These are phyloP conservation scores for Carex kokanica DNA, from an alignment of 176 grass and related monocot species.

Conservation along the genomic window DNA sequence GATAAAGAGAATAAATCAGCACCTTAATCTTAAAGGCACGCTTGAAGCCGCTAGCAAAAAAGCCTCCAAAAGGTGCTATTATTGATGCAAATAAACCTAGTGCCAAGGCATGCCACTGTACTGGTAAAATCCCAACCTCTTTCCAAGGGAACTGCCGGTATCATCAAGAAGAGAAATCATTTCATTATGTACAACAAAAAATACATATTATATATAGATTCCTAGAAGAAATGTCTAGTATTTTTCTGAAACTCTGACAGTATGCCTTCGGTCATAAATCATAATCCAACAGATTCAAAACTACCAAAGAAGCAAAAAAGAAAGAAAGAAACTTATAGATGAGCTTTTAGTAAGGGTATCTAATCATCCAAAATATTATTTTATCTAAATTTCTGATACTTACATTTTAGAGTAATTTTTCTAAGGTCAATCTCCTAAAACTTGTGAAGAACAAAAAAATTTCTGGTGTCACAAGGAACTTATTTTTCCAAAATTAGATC, in stretches of 20 bases:
- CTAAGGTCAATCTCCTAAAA: background rate
- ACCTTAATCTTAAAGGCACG: slow-evolving; percentile 98
- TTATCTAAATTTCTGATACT: background rate
- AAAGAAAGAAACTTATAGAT: background rate
- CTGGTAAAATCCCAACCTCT: slow-evolving; percentile 76
- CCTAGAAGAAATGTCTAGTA: background rate
- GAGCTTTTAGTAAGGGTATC: background rate
- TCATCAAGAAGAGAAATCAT: slow-evolving; percentile 32
- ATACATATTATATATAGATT: background rate
- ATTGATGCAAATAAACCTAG: slow-evolving; percentile 98
- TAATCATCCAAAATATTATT: background rate
- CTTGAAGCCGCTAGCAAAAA: slow-evolving; percentile 98
- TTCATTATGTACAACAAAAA: background rate
- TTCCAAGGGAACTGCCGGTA: slow-evolving; percentile 74
- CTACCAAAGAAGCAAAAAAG: background rate
- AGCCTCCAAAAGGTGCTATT: slow-evolving; percentile 99
- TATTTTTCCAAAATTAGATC: too few relatives aligned
- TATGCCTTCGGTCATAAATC: background rate
- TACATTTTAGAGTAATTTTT: background rate
- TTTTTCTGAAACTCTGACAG: slow-evolving; percentile 4
- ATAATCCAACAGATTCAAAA: background rate
- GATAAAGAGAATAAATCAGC: slow-evolving; percentile 24
- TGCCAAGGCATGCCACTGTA: slow-evolving; percentile 95
- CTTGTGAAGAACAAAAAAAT: background rate
- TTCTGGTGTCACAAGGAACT: background rate